These are phyloP conservation scores for Aschersonia sp. DNA, from an alignment of 2,329 filamentous ascomycete genomes.

Conservation along the genomic window DNA sequence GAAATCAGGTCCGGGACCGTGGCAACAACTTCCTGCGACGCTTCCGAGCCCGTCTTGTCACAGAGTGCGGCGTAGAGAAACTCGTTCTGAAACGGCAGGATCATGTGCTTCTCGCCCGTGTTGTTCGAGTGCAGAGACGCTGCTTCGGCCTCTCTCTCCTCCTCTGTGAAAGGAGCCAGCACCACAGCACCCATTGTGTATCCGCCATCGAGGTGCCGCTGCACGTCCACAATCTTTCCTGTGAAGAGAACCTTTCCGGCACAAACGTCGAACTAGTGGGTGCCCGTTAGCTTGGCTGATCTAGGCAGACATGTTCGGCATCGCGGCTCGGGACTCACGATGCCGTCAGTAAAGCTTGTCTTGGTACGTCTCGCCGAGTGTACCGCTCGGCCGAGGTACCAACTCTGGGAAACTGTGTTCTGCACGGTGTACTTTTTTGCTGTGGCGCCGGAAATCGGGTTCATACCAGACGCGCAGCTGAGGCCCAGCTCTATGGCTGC, in stretches of 20 bases:
- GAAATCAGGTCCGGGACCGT: conserved; percentile 22
- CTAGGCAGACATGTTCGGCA: background rate
- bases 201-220: conserved; percentile 21
- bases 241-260: conserved; percentile 21
- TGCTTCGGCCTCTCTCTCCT: conserved; percentile 13
- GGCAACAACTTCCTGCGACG: conserved; percentile 15
- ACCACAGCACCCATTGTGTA: conserved; percentile 25
- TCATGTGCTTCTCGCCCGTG: conserved; percentile 13
- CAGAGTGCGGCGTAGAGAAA: conserved; percentile 21
- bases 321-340: conserved; percentile 6
- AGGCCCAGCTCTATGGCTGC: conserved; percentile 23
- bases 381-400: conserved; percentile 18
- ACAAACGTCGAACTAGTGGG: conserved; percentile 13
- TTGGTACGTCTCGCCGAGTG: conserved; percentile 15
- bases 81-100: conserved; percentile 28
- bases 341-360: conserved; percentile 13
- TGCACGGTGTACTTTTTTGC: conserved; percentile 1
- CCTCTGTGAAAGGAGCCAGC: conserved; percentile 16
- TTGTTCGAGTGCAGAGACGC: background rate
- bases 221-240: conserved; percentile 25
- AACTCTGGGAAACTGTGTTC: conserved; percentile 18
- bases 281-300: background rate
- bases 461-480: conserved; percentile 19
- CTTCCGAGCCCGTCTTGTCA: conserved; percentile 15
- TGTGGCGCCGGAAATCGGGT: conserved; percentile 14